Evolutionary conservation across 2,329 filamentous ascomycete species (phyloP), one percentile per base, ranked within the genome.

Genomic region (Sarocladiaceae sp.): DNA sequence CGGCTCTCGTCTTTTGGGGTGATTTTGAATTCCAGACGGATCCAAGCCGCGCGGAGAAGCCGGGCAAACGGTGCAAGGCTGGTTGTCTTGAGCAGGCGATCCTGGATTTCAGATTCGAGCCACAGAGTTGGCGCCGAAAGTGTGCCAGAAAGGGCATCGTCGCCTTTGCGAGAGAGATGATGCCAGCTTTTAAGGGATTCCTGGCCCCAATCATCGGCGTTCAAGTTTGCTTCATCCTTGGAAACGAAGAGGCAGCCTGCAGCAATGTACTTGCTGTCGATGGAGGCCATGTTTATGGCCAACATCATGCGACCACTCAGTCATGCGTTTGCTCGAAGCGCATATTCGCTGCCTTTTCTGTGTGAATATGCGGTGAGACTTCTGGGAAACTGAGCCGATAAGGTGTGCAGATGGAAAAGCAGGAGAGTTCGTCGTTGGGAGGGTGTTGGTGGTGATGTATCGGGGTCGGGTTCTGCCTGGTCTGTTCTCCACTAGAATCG

Each of bases 21-120:
- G 42, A 11, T 50, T 37, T 5, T 52, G 35, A 71, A 63, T n/a
- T 68, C 62, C 6, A 78, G 51, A 3, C 62, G 61, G 2, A 73
- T 61, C 73, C 72, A 77, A 15, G 51, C 47, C 1, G 56, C 56
- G 6, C 43, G 37, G 29, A 69, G 62, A 2, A 76, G 54, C 5
- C 33, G 43, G 6, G 46, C 19, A 43, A 59, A 61, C 1, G 50
- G 44, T 3, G 48, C 45, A 10, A 67, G 48, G 12, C 33, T 33
- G 9, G 49, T 39, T 0, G 54, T 48, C 4, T 51, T 50, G 10
- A 68, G 48, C 3, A 72, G 52, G 1, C 40, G 44, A 2, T 50
- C 42, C 43, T 64, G 60, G 11, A 65, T 32, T 6, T 48, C 44
- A 4, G 43, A 15, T 9, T 51, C 48, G 35, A 59, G 47, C 11